Evolutionary conservation across 129 eudicot genomes (phyloP), one percentile per base, ranked within the genome.

Genomic region (Saposhnikovia divaricata): DNA sequence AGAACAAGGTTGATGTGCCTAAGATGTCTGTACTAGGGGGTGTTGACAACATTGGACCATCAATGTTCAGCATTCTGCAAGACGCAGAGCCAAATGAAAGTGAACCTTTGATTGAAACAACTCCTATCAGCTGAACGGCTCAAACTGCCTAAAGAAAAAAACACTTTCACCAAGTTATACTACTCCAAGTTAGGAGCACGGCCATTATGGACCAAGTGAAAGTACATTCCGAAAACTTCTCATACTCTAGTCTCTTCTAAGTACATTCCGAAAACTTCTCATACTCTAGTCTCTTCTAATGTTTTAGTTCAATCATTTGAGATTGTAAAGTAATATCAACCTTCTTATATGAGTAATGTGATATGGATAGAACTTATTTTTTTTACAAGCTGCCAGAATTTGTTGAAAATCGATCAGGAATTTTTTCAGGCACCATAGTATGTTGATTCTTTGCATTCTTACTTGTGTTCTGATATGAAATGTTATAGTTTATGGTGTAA

Each of bases 11-110:
- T 19, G 43, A 18, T 15, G 79, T 74, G 42, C 79, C 79, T 15
- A 80, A 16, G 66, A 27, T 79, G 21, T 83, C 82, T 28, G 55
- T 83, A 42, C 51, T 31, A 19, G 86, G 82, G 51, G 77, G 77
- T 15, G 25, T 42, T 13, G 80, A 61, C 74, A 27, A 31, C 55
- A 61, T 78, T 12, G 44, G 74, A 42, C 80, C 80, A 39, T 78
- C 80, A 14, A 78, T 28, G 37, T 78, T 78, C 18, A 78, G 65
- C 59, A 38, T 59, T 78, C 38, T n/a, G 73, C 72, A 42, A 61
- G 55, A 11, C 12, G 11, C 51, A 55, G 9, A 13, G 3, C 72
- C 40, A 9, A 76, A 76, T 51, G 10, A 6, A 34, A 38, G 46
- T 37, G 23, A 70, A 70, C 23, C 79, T 18, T 9, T 47, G 61